phyloP scores from a whole-genome alignment of 768 basidiomycete genomes.

The Kwoniella sp. region DNA sequence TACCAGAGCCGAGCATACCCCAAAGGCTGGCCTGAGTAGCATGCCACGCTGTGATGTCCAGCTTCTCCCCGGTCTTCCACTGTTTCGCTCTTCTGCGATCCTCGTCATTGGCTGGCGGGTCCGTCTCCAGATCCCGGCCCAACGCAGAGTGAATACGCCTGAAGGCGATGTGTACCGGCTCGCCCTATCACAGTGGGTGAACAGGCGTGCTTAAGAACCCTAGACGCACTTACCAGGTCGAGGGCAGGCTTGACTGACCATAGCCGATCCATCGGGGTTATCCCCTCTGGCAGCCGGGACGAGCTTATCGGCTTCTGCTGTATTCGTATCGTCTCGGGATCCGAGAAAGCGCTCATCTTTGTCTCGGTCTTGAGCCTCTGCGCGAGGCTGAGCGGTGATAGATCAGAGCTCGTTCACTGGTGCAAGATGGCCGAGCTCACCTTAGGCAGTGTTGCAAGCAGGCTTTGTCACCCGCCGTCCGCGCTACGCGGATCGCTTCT shows the following conservation, averaged over 20 bases:
- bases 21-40: conserved; percentile 40
- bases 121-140: conserved; percentile 5
- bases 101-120: background rate
- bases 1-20: conserved; percentile 34
- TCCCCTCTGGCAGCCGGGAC: conserved; percentile 21
- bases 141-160: conserved; percentile 30
- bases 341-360: background rate
- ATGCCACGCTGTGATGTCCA: conserved; percentile 34
- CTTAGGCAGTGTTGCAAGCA: conserved; percentile 47
- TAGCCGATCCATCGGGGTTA: conserved; percentile 42
- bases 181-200: conserved; percentile 33
- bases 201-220: too few relatives aligned
- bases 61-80: conserved; percentile 10
- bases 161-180: conserved; percentile 39
- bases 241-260: conserved; percentile 41
- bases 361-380: conserved; percentile 20
- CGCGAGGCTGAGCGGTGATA: conserved; percentile 4
- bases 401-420: background rate
- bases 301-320: conserved; percentile 18
- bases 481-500: conserved; percentile 47
- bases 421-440: conserved; percentile 15
- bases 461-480: conserved; percentile 44
- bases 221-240: conserved; percentile 33
- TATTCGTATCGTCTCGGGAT: conserved; percentile 15
- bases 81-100: conserved; percentile 17